Percentiles rank a stretch among this genome's conserved stretches.
Evolutionary conservation across 2,329 filamentous ascomycete species (phyloP).

Genomic region (Endoconidiophora laricicola): DNA sequence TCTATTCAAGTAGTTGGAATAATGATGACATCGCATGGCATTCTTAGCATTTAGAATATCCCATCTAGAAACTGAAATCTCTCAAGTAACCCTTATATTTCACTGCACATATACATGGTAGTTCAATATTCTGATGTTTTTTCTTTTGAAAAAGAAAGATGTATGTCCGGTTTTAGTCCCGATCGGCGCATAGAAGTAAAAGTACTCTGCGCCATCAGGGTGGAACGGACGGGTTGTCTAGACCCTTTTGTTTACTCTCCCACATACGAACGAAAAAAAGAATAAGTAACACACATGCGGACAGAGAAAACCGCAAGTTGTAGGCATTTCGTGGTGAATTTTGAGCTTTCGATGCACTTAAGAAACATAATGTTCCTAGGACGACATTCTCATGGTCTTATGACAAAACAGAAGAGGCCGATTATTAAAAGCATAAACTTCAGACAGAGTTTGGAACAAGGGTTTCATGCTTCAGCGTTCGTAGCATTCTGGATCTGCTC

Average conservation of each 20-base stretch:
- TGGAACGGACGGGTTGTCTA: slow-evolving; percentile 54
- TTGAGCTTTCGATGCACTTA: no score
- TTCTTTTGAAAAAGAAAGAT: slow-evolving; percentile 20
- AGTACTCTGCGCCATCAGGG: slow-evolving; percentile 39
- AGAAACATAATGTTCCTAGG: background rate
- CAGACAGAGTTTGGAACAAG: no score
- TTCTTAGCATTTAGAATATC: no score
- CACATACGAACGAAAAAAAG: slow-evolving; percentile 40
- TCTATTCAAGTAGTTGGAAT: no score
- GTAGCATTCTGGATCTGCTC: no score
- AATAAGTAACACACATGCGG: slow-evolving; percentile 29
- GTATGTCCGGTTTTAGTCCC: slow-evolving; percentile 50
- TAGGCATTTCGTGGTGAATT: slow-evolving; percentile 7
- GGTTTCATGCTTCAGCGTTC: no score
- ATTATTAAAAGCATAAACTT: no score
- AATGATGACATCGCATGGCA: no score
- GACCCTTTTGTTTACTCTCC: slow-evolving; percentile 41
- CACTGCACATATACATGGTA: background rate
- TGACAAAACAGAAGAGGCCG: no score
- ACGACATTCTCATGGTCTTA: background rate
- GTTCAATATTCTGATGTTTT: background rate
- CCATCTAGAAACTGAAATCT: no score
- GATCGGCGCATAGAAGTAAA: slow-evolving; percentile 30
- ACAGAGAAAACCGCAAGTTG: slow-evolving; percentile 12
- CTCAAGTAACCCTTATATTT: no score